A percentile compares a stretch with the other conserved stretches of the same genome.
These are phyloP conservation scores for Leucocoprinus leucothites DNA, from an alignment of 768 basidiomycete genomes.

Conservation along the genomic window DNA sequence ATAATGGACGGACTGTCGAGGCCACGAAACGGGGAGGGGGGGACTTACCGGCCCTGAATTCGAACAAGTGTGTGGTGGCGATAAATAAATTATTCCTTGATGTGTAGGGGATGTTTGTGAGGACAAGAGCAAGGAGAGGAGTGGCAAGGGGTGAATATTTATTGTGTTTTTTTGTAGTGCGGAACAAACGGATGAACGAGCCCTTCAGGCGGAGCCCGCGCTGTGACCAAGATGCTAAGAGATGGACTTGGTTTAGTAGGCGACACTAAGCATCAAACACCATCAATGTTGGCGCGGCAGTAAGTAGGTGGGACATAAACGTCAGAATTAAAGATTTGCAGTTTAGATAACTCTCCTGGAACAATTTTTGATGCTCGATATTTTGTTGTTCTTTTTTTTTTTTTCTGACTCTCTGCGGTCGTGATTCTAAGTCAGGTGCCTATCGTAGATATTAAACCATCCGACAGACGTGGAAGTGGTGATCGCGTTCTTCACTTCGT, in stretches of 20 bases:
- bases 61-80: conserved; percentile 79
- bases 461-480: too few relatives aligned
- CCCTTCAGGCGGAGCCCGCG: conserved; percentile 94
- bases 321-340: too few relatives aligned
- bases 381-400: too few relatives aligned
- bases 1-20: conserved; percentile 65
- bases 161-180: conserved; percentile 43
- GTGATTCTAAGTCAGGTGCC: too few relatives aligned
- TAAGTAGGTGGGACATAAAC: too few relatives aligned
- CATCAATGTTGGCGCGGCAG: too few relatives aligned
- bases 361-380: too few relatives aligned
- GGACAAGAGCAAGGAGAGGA: conserved; percentile 96
- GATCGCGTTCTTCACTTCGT: too few relatives aligned
- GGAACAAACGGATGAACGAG: conserved; percentile 86
- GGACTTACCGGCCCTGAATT: conserved; percentile 88
- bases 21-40: conserved; percentile 90
- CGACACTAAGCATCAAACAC: conserved; percentile 56
- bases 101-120: conserved; percentile 92
- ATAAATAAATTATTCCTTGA: too few relatives aligned
- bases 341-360: too few relatives aligned
- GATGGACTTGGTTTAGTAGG: conserved; percentile 96
- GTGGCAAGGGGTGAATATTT: conserved; percentile 79
- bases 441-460: too few relatives aligned
- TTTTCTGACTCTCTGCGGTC: too few relatives aligned
- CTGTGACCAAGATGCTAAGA: conserved; percentile 85